Percentiles rank a stretch among this genome's conserved stretches.
These are phyloP conservation scores for Aspergillus sojae DNA, from an alignment of 2,329 filamentous ascomycete genomes.

Conservation along the genomic window DNA sequence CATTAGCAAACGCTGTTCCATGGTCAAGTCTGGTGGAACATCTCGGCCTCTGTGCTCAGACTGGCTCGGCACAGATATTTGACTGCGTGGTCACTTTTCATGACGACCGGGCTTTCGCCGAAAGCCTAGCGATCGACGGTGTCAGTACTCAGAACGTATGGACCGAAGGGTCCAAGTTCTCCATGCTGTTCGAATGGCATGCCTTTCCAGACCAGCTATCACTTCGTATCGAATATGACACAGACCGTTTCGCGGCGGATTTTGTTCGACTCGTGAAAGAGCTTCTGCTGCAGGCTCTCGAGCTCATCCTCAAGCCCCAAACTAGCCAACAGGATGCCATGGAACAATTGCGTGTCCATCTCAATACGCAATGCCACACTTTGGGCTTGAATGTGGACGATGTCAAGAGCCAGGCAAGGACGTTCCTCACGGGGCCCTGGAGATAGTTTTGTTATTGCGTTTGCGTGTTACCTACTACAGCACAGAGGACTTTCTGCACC, in stretches of 20 bases:
- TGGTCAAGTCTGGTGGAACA: neutral
- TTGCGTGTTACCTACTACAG: too few species aligned
- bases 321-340: too few species aligned
- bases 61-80: neutral
- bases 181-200: neutral
- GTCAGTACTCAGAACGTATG: neutral
- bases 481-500: too few species aligned
- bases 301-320: too few species aligned
- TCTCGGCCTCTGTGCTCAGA: too few species aligned
- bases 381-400: too few species aligned
- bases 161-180: neutral
- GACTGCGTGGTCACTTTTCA: neutral
- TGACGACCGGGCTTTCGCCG: neutral
- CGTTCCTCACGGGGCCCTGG: too few species aligned
- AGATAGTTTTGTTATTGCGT: too few species aligned
- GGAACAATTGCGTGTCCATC: too few species aligned
- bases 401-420: too few species aligned
- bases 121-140: neutral
- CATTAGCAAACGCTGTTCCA: neutral
- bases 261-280: too few species aligned
- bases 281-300: rapidly evolving
- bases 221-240: neutral
- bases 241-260: neutral
- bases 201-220: neutral
- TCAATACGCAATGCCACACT: too few species aligned